A percentile compares a stretch with the other conserved stretches of the same genome.
Evolutionary conservation across 306 rosid species (phyloP).

Genomic region (Dalbergia cochinchinensis): DNA sequence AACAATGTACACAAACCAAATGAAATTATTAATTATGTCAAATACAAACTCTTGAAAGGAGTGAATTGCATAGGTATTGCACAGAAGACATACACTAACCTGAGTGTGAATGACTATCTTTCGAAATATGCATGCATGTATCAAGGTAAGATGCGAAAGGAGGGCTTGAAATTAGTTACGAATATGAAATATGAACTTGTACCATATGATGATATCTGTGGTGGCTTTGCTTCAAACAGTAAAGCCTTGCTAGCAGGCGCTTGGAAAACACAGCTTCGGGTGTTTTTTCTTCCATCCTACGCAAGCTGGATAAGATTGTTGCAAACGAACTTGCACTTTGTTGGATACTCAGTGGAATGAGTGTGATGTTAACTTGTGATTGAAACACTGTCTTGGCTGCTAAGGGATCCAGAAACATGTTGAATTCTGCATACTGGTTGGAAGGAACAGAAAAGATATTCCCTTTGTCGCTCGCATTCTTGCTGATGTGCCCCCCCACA

Average conservation of each 20-base stretch:
- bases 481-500: conserved; percentile 82
- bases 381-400: conserved; percentile 77
- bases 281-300: conserved; percentile 48
- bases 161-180: neutral
- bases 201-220: conserved; percentile 83
- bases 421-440: conserved; percentile 81
- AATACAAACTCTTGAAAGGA: neutral
- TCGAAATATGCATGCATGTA: too few relatives aligned
- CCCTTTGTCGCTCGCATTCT: conserved; percentile 61
- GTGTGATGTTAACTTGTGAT: conserved; percentile 69
- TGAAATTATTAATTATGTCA: neutral
- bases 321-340: conserved; percentile 63
- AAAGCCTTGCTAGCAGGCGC: conserved; percentile 60
- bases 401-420: conserved; percentile 85
- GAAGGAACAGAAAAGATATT: conserved; percentile 80
- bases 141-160: neutral
- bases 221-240: conserved; percentile 57
- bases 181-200: conserved; percentile 18
- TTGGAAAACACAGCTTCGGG: conserved; percentile 68
- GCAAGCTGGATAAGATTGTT: conserved; percentile 41
- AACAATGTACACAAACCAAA: conserved; percentile 17
- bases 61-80: too few relatives aligned
- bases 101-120: too few relatives aligned
- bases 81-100: too few relatives aligned
- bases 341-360: conserved; percentile 78